Conservation (phyloP, 257 asterid genomes). For the Nicotiana tabacum region DNA sequence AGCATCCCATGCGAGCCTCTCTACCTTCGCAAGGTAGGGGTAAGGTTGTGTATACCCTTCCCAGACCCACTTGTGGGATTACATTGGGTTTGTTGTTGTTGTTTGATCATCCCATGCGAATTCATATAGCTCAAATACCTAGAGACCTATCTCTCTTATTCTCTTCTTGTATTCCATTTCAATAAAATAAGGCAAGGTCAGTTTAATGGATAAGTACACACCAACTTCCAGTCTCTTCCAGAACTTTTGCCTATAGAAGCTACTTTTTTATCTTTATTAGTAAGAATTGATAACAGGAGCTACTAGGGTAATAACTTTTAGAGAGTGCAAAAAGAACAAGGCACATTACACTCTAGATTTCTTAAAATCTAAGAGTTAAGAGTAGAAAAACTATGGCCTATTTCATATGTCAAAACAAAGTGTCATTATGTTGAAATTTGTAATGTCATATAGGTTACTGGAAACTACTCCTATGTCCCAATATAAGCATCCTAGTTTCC, state of each 20-base stretch:
- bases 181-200: not conserved
- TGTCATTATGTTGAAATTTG: not conserved
- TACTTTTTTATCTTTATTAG: not conserved
- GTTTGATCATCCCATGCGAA: not conserved
- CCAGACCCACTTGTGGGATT: too few relatives aligned
- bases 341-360: not conserved
- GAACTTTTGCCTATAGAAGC: not conserved
- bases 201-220: not conserved
- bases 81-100: too few relatives aligned
- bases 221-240: not conserved
- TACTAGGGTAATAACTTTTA: not conserved
- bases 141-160: not conserved
- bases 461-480: not conserved
- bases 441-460: not conserved
- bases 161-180: not conserved
- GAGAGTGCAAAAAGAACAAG: not conserved
- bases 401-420: conserved; percentile 1
- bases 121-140: conserved; percentile 1
- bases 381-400: not conserved
- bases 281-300: not conserved
- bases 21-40: too few relatives aligned
- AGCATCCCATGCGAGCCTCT: not conserved
- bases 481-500: too few relatives aligned
- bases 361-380: not conserved
- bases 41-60: too few relatives aligned